Conservation (phyloP, 768 basidiomycete species). For the Lyophyllum shimeji region DNA sequence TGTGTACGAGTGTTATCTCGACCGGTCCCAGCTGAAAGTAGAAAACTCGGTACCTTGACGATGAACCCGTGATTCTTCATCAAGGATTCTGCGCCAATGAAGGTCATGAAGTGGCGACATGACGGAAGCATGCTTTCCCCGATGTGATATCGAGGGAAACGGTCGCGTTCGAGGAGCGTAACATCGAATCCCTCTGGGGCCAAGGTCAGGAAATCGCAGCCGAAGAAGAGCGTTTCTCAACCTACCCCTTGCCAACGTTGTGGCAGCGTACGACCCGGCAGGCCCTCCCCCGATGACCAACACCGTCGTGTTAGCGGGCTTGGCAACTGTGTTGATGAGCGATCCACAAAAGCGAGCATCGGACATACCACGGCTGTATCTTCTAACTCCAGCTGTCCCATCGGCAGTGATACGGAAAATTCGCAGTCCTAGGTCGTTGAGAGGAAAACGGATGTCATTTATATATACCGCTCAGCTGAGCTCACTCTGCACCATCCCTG, state of each 20-base stretch:
- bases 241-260: constrained; percentile 41
- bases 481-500: background rate
- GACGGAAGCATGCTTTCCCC: constrained; percentile 36
- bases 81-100: constrained; percentile 29
- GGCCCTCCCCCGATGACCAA: constrained; percentile 47
- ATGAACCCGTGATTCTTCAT: constrained; percentile 31
- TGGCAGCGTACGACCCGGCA: constrained; percentile 46
- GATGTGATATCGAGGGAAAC: constrained; percentile 47
- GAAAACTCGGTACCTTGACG: constrained; percentile 23
- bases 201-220: background rate
- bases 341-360: background rate
- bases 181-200: constrained; percentile 41
- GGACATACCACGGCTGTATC: background rate
- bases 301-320: constrained; percentile 28
- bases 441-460: background rate
- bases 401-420: background rate
- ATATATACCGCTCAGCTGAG: background rate
- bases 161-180: constrained; percentile 41
- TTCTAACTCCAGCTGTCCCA: background rate
- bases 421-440: too few relatives aligned
- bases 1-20: constrained; percentile 13
- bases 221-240: constrained; percentile 6
- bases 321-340: background rate
- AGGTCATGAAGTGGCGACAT: constrained; percentile 30
- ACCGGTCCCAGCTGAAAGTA: background rate